phyloP scores from a whole-genome alignment of 2,329 filamentous ascomycete species.

The Mycosphaerelloides madeirae region DNA sequence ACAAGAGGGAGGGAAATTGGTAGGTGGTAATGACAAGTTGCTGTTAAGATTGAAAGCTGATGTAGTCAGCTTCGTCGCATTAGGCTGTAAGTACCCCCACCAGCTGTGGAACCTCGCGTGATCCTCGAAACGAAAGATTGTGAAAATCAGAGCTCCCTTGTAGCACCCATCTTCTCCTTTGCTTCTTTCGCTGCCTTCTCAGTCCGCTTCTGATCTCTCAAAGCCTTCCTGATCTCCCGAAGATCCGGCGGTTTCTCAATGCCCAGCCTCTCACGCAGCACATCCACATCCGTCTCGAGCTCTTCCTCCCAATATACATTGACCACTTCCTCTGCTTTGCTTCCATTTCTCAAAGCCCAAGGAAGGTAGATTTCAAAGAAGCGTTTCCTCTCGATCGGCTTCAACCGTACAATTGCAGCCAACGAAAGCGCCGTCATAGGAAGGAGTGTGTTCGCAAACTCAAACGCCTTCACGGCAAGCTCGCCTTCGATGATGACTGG shows the following conservation, averaged over 20 bases:
- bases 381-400: constrained; percentile 57
- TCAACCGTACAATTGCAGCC: constrained; percentile 63
- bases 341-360: constrained; percentile 83
- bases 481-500: constrained; percentile 93
- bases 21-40: too few species aligned
- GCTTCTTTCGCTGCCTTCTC: constrained; percentile 48
- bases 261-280: constrained; percentile 67
- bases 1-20: too few species aligned
- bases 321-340: constrained; percentile 72
- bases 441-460: constrained; percentile 88
- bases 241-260: constrained; percentile 88
- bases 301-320: constrained; percentile 98
- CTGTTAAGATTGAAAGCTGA: too few species aligned
- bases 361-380: constrained; percentile 76
- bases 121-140: too few species aligned
- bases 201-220: constrained; percentile 63
- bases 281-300: constrained; percentile 75
- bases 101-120: too few species aligned
- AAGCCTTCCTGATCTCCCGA: constrained; percentile 66
- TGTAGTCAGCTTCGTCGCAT: too few species aligned
- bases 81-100: too few species aligned
- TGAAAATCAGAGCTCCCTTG: constrained; percentile 4
- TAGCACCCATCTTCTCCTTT: constrained; percentile 5
- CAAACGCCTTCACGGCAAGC: constrained; percentile 94
- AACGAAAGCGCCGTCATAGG: constrained; percentile 92